Conservation (phyloP, 176 grass and related monocot genomes). For the Zoysia pacifica region DNA sequence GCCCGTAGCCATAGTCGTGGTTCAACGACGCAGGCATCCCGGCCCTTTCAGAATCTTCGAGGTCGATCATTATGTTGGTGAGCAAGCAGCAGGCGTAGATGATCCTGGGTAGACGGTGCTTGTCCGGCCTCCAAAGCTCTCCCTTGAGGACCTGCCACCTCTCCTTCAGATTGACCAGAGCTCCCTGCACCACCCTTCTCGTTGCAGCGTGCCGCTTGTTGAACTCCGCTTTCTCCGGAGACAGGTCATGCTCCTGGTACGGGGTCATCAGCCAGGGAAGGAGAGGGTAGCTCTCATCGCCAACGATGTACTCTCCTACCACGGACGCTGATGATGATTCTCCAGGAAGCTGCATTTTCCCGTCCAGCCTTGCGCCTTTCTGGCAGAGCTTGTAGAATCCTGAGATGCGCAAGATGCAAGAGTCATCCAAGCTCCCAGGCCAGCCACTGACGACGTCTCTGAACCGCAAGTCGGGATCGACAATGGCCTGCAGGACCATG, state of each 20-base stretch:
- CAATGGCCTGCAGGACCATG: conserved; percentile 67
- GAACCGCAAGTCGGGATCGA: conserved; percentile 66
- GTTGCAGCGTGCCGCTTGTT: conserved; percentile 40
- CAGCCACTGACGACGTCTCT: conserved; percentile 64
- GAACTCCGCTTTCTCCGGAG: conserved; percentile 38
- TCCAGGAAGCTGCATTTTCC: conserved; percentile 42
- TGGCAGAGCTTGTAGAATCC: conserved; percentile 57
- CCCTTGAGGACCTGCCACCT: conserved; percentile 45
- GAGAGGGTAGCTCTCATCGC: conserved; percentile 53
- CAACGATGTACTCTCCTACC: conserved; percentile 62
- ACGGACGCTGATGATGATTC: conserved; percentile 17
- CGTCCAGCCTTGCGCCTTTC: conserved; percentile 52
- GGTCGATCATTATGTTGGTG: conserved; percentile 67
- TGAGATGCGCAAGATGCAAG: conserved; percentile 51
- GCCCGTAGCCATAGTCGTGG: conserved; percentile 52
- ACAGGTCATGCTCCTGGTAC: conserved; percentile 43
- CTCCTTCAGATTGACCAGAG: conserved; percentile 41
- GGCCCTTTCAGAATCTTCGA: conserved; percentile 32
- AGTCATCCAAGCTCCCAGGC: conserved; percentile 63
- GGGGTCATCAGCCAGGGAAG: conserved; percentile 67
- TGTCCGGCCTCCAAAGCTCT: conserved; percentile 50
- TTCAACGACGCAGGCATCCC: conserved; percentile 31
- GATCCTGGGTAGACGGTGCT: conserved; percentile 50
- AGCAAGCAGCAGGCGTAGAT: conserved; percentile 76
- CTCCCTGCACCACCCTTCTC: conserved; percentile 37